phyloP scores from a whole-genome alignment of 768 basidiomycete genomes.

The Boletus sp. region DNA sequence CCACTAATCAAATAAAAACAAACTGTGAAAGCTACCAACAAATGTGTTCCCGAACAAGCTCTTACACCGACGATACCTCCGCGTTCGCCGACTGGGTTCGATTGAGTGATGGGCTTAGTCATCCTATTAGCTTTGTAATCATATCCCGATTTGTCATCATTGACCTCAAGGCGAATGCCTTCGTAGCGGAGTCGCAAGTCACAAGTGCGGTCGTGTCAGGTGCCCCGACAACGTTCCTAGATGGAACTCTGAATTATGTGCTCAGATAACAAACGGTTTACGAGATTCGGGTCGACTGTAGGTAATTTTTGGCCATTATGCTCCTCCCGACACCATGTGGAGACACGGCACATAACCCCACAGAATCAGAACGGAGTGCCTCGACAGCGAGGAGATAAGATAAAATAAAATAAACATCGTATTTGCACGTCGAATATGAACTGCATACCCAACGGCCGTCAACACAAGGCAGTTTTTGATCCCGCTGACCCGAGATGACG shows the following conservation, averaged over 20 bases:
- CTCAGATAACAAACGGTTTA: not conserved
- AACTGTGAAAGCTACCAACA: too few species aligned
- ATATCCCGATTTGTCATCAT: slow-evolving; percentile 8
- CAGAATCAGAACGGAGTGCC: not conserved
- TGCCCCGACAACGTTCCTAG: not conserved
- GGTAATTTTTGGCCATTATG: not conserved
- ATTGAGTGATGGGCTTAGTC: slow-evolving; percentile 19
- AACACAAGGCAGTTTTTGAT: not conserved
- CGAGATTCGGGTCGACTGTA: not conserved
- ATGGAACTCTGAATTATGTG: not conserved
- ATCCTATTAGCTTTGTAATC: slow-evolving; percentile 9
- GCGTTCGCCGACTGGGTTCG: not conserved
- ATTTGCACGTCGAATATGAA: not conserved
- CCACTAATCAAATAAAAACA: too few species aligned
- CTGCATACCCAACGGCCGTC: not conserved
- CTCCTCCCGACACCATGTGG: not conserved
- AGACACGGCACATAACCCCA: not conserved
- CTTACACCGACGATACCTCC: not conserved
- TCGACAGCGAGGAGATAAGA: not conserved
- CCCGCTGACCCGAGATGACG: not conserved
- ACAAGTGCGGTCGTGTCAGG: not conserved
- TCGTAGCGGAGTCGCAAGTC: not conserved
- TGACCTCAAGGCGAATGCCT: not conserved
- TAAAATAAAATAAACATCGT: not conserved
- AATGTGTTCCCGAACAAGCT: too few species aligned